Conservation (phyloP, 768 basidiomycete species). For the Amanita pseudoporphyria region DNA sequence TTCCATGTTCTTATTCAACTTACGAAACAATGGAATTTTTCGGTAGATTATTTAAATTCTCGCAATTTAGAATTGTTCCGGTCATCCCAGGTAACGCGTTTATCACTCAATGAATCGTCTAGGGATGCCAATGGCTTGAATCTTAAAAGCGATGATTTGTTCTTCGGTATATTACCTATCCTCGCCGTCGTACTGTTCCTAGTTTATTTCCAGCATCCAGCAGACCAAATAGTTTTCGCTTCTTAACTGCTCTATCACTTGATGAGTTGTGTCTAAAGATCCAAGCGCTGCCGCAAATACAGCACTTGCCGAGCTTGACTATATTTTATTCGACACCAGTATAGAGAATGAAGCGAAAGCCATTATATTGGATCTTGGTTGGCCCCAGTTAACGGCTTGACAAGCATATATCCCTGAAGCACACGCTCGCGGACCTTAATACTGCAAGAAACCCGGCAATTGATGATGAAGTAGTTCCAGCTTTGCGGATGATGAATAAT, state of each 20-base stretch:
- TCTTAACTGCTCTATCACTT: slow-evolving; percentile 41
- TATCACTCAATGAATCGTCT: slow-evolving; percentile 39
- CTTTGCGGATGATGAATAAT: slow-evolving; percentile 36
- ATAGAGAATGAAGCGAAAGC: slow-evolving; percentile 44
- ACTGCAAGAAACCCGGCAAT: slow-evolving; percentile 43
- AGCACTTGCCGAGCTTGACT: slow-evolving; percentile 41
- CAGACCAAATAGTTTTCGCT: slow-evolving; percentile 40
- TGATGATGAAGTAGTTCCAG: slow-evolving; percentile 47
- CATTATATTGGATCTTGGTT: neutral
- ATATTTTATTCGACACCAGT: slow-evolving; percentile 28
- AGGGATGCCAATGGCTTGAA: slow-evolving; percentile 41
- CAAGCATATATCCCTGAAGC: slow-evolving; percentile 48
- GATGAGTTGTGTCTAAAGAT: slow-evolving; percentile 33
- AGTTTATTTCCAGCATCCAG: slow-evolving; percentile 32
- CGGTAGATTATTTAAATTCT: slow-evolving; percentile 37
- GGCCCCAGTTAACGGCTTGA: slow-evolving; percentile 4
- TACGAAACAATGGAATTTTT: neutral
- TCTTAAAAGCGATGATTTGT: slow-evolving; percentile 30
- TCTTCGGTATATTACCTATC: slow-evolving; percentile 27
- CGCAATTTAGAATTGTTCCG: slow-evolving; percentile 35
- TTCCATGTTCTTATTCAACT: neutral
- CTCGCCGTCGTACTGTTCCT: slow-evolving; percentile 5
- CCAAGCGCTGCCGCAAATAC: slow-evolving; percentile 40
- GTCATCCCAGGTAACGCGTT: slow-evolving; percentile 30
- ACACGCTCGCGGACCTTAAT: slow-evolving; percentile 41